Evolutionary conservation across 306 rosid genomes (phyloP).

Genomic region (Trifolium pratense): DNA sequence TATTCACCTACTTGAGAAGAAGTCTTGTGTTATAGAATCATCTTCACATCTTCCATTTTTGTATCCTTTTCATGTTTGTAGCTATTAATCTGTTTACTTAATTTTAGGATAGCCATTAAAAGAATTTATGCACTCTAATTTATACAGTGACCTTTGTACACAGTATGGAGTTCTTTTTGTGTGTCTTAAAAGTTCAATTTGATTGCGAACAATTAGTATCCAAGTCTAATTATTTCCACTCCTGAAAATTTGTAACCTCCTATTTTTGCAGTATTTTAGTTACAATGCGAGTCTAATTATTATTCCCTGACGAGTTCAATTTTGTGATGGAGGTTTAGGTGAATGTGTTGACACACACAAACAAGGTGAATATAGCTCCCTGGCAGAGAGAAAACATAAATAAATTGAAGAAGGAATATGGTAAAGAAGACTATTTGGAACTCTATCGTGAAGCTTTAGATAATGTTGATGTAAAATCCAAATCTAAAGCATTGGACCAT

Average conservation of each 20-base stretch:
- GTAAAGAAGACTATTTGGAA: constrained; percentile 51
- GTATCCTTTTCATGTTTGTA: background rate
- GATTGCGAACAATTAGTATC: constrained; percentile 10
- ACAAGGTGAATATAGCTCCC: constrained; percentile 52
- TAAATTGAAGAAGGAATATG: constrained; percentile 43
- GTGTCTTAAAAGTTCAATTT: constrained; percentile 22
- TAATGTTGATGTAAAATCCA: constrained; percentile 30
- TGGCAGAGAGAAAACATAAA: constrained; percentile 54
- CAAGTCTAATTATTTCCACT: constrained; percentile 5
- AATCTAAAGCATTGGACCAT: constrained; percentile 23
- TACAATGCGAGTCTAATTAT: too few relatives aligned
- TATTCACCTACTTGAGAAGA: background rate
- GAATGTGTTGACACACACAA: constrained; percentile 49
- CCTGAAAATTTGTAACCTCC: constrained; percentile 4
- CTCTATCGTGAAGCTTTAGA: constrained; percentile 42
- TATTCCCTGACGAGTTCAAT: too few relatives aligned
- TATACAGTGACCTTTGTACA: background rate
- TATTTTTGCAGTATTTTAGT: constrained; percentile 11
- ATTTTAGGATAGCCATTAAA: background rate
- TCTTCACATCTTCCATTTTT: background rate
- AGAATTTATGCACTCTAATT: constrained; percentile 1
- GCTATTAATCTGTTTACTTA: background rate
- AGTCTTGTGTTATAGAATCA: background rate
- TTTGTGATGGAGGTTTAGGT: constrained; percentile 43
- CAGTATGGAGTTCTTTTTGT: constrained; percentile 18